These are phyloP conservation scores for Monosporascus sp. DNA, from an alignment of 2,329 filamentous ascomycete genomes.

Conservation along the genomic window DNA sequence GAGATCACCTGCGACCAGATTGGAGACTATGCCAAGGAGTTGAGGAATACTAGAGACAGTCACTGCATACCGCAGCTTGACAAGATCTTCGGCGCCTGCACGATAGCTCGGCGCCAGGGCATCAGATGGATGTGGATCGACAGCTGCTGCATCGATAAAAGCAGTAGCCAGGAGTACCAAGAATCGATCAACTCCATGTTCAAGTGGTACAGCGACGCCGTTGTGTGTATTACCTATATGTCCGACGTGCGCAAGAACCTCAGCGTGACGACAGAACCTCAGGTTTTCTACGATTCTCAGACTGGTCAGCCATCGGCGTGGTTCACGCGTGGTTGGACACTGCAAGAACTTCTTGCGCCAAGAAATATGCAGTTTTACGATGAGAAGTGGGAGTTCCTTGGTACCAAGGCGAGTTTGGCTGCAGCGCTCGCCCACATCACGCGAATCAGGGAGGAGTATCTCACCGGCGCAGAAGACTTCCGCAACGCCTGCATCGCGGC, in stretches of 20 bases:
- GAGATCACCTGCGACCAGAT: conserved; percentile 9
- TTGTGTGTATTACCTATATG: conserved; percentile 29
- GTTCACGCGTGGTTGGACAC: conserved; percentile 8
- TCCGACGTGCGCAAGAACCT: conserved; percentile 13
- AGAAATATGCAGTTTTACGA: conserved; percentile 18
- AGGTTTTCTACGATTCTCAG: not conserved
- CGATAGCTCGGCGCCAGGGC: conserved; percentile 15
- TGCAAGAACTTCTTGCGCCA: conserved; percentile 16
- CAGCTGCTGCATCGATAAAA: conserved; percentile 31
- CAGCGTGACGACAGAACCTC: not conserved
- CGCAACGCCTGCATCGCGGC: conserved; percentile 16
- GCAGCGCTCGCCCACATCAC: conserved; percentile 22
- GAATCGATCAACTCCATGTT: conserved; percentile 22
- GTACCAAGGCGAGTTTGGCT: conserved; percentile 10
- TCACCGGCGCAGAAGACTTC: conserved; percentile 5
- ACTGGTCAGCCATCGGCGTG: conserved; percentile 6
- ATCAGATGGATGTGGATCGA: conserved; percentile 31
- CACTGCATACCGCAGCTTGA: conserved; percentile 1
- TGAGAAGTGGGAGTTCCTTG: conserved; percentile 17
- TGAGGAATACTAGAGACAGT: conserved; percentile 1
- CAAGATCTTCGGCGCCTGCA: conserved; percentile 7
- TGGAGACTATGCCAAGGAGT: not conserved
- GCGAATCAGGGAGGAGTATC: conserved; percentile 14
- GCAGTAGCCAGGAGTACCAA: conserved; percentile 5
- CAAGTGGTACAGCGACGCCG: conserved; percentile 28